Evolutionary conservation across 192 early-diverging fungal species (phyloP).

Genomic region (Tieghemiomyces parasiticus): DNA sequence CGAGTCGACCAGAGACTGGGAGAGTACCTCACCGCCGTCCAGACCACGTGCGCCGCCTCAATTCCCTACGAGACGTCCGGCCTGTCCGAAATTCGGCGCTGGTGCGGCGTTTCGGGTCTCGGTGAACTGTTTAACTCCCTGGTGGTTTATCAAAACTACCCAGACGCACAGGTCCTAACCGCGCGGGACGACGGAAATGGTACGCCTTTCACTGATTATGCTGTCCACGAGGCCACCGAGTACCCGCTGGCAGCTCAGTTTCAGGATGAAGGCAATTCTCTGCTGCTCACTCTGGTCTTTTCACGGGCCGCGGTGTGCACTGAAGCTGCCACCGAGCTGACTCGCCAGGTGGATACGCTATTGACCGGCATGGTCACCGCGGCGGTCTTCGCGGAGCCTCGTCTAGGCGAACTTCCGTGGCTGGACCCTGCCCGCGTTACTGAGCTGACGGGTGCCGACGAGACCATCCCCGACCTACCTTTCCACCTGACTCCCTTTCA

Average conservation of each 20-base stretch:
- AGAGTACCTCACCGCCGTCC: background rate
- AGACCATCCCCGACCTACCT: background rate
- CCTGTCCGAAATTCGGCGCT: background rate
- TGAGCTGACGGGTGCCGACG: background rate
- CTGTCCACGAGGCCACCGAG: background rate
- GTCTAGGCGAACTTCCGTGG: background rate
- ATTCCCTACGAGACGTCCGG: background rate
- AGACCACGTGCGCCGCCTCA: background rate
- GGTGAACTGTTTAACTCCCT: background rate
- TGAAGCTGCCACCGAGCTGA: background rate
- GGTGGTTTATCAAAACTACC: background rate
- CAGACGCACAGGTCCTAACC: background rate
- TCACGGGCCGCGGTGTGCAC: background rate
- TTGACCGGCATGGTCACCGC: background rate
- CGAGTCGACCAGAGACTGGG: background rate
- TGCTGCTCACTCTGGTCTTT: background rate
- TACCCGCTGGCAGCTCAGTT: background rate
- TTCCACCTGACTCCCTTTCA: background rate
- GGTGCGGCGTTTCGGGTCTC: background rate
- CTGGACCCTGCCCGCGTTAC: background rate
- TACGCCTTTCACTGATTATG: background rate
- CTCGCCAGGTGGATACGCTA: background rate
- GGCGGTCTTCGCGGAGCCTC: background rate
- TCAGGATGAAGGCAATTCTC: background rate
- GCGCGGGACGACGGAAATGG: background rate